Evolutionary conservation across 805 yeast genomes (phyloP).

Genomic region (Naumovozyma baii): DNA sequence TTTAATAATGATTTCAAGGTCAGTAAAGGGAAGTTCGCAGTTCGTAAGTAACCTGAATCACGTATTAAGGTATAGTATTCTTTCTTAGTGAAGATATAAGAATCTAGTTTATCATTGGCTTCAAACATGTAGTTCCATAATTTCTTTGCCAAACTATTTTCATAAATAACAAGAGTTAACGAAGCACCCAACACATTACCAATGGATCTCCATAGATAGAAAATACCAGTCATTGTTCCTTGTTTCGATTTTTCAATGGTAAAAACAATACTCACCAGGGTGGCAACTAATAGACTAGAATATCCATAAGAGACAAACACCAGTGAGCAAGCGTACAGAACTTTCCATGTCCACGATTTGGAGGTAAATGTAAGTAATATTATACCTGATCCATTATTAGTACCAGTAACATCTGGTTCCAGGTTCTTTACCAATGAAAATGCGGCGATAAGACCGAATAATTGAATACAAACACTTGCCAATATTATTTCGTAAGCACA

Average conservation of each 20-base stretch:
- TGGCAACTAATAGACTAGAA: conserved; percentile 47
- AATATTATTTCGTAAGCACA: conserved; percentile 23
- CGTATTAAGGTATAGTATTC: conserved; percentile 17
- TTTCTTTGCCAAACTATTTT: conserved; percentile 24
- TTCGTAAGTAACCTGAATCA: conserved; percentile 25
- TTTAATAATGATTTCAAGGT: conserved; percentile 11
- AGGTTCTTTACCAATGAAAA: conserved; percentile 12
- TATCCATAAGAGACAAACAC: conserved; percentile 39
- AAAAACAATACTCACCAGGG: conserved; percentile 45
- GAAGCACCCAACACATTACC: conserved; percentile 42
- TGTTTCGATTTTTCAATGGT: conserved; percentile 37
- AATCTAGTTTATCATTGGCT: neutral
- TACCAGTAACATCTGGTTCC: conserved; percentile 11
- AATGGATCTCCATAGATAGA: conserved; percentile 40
- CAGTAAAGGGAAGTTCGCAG: conserved; percentile 13
- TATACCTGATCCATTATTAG: conserved; percentile 2
- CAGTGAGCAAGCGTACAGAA: conserved; percentile 22
- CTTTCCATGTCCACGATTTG: conserved; percentile 22
- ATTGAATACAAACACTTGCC: conserved; percentile 16
- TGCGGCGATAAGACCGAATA: conserved; percentile 14
- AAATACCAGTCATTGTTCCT: conserved; percentile 41
- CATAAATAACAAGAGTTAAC: conserved; percentile 32
- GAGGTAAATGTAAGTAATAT: conserved; percentile 9
- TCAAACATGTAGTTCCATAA: conserved; percentile 28
- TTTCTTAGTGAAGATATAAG: conserved; percentile 14